Percentiles rank a stretch among this genome's conserved stretches.
Evolutionary conservation across 768 basidiomycete species (phyloP).

Genomic region (Mycena rebaudengoi): DNA sequence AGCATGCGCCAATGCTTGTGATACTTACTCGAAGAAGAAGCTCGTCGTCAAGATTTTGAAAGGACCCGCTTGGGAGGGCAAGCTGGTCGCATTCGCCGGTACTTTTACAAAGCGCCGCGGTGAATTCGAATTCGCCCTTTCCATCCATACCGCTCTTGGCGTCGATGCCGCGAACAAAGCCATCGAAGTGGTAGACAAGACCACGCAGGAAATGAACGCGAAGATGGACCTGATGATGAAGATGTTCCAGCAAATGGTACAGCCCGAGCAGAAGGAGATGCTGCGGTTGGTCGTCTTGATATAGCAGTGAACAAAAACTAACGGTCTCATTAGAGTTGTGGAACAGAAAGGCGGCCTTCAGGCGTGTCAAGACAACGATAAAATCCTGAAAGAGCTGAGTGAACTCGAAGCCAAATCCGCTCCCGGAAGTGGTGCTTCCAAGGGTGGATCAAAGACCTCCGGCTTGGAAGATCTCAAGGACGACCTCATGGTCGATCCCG

Average conservation of each 20-base stretch:
- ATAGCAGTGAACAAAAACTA: not conserved
- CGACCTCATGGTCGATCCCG: slow-evolving; percentile 36
- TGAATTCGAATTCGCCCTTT: slow-evolving; percentile 40
- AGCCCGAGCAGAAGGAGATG: slow-evolving; percentile 35
- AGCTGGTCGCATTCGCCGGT: slow-evolving; percentile 32
- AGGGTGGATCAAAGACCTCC: not conserved
- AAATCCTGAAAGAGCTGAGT: slow-evolving; percentile 25
- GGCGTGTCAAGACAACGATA: slow-evolving; percentile 26
- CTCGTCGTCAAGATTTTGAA: slow-evolving; percentile 45
- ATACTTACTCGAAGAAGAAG: too few species aligned
- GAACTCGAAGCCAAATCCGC: slow-evolving; percentile 20
- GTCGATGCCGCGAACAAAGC: slow-evolving; percentile 32
- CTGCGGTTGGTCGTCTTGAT: slow-evolving; percentile 27
- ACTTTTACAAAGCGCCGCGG: slow-evolving; percentile 37
- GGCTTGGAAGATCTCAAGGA: slow-evolving; percentile 27
- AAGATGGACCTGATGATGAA: slow-evolving; percentile 34
- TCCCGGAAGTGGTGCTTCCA: not conserved
- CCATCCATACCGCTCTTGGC: slow-evolving; percentile 37
- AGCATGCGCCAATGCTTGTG: slow-evolving; percentile 42
- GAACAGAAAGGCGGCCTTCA: slow-evolving; percentile 31
- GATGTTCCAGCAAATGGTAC: slow-evolving; percentile 32
- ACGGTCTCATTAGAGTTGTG: slow-evolving; percentile 11
- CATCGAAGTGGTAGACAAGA: slow-evolving; percentile 25
- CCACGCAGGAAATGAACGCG: slow-evolving; percentile 23
- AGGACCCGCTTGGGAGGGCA: slow-evolving; percentile 37